A percentile compares a stretch with the other conserved stretches of the same genome.
Evolutionary conservation across 306 rosid species (phyloP).

Genomic region (Fragaria iinumae): DNA sequence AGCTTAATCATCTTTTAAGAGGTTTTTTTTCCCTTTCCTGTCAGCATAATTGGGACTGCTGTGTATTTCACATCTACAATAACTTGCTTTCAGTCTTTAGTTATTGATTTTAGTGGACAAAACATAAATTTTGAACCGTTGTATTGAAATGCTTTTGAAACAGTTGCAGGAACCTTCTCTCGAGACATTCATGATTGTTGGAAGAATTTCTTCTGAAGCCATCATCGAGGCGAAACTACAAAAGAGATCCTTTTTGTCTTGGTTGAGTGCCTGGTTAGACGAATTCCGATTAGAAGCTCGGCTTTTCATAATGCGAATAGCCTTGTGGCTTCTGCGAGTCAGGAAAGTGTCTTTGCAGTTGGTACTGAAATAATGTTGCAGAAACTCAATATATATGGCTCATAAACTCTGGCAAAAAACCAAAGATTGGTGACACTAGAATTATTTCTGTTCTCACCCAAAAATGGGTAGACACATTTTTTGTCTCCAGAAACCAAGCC

Average conservation of each 20-base stretch:
- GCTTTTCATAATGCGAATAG: conserved; percentile 65
- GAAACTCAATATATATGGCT: not conserved
- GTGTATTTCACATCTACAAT: not conserved
- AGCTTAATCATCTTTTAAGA: not conserved
- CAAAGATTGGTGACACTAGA: not conserved
- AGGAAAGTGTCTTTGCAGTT: conserved; percentile 49
- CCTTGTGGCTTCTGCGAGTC: conserved; percentile 67
- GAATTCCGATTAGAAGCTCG: conserved; percentile 62
- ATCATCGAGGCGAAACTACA: conserved; percentile 66
- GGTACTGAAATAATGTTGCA: conserved; percentile 24
- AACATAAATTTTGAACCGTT: not conserved
- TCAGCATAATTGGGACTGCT: not conserved
- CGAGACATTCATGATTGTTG: conserved; percentile 76
- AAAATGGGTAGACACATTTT: conserved; percentile 42
- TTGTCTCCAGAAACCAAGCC: conserved; percentile 36
- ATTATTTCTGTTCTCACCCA: conserved; percentile 9
- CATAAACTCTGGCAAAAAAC: not conserved
- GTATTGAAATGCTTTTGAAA: conserved; percentile 24
- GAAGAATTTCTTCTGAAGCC: conserved; percentile 88
- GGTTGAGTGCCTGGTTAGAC: conserved; percentile 58
- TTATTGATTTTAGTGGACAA: not conserved
- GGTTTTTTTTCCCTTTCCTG: not conserved
- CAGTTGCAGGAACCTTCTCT: conserved; percentile 90
- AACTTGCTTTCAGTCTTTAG: not conserved
- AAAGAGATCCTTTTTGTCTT: conserved; percentile 49